phyloP scores from a whole-genome alignment of 768 basidiomycete genomes.

The Amanita polypyramis region DNA sequence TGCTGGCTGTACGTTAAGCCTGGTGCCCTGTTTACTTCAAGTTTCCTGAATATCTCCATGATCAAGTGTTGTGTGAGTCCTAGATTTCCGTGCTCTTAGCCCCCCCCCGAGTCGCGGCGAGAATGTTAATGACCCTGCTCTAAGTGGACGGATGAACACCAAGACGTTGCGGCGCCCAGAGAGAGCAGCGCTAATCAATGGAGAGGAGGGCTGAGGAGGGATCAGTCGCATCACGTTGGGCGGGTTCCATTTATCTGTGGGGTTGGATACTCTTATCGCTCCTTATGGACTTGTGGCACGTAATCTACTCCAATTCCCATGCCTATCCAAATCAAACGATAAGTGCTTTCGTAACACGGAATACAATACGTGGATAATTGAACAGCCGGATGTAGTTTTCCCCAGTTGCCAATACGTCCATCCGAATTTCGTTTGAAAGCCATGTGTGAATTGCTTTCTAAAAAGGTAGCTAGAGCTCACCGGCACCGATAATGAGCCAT shows the following conservation, averaged over 20 bases:
- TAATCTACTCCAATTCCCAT: not conserved
- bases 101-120: too few relatives aligned
- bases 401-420: too few relatives aligned
- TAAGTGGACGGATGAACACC: not conserved
- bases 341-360: too few relatives aligned
- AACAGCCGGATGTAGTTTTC: too few relatives aligned
- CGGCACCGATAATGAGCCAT: too few relatives aligned
- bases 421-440: too few relatives aligned
- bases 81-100: too few relatives aligned
- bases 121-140: not conserved
- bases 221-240: not conserved
- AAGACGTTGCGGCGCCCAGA: not conserved
- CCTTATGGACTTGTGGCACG: not conserved
- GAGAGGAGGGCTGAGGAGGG: not conserved
- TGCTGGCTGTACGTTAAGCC: constrained; percentile 43
- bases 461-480: too few relatives aligned
- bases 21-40: constrained; percentile 46
- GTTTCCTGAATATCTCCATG: constrained; percentile 25
- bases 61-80: not conserved
- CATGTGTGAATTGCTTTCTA: too few relatives aligned
- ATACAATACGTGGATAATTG: not conserved
- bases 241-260: not conserved
- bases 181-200: not conserved
- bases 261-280: not conserved
- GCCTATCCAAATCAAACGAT: not conserved